Evolutionary conservation across 2,329 filamentous ascomycete species (phyloP).

Genomic region (Trichoderma hamatum): DNA sequence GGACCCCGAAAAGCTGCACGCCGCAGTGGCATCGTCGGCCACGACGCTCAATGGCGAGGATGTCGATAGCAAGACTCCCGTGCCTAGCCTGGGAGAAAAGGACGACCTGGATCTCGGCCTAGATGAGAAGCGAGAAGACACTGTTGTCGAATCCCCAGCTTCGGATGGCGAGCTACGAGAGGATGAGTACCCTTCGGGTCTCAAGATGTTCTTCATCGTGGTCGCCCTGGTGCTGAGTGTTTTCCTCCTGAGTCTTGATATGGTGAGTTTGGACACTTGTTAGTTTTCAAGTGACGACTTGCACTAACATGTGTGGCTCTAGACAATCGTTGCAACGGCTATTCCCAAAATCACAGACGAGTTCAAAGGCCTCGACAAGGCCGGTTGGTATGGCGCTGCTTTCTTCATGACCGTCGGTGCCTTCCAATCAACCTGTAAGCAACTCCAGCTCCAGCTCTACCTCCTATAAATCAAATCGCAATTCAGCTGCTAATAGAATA

Average conservation of each 20-base stretch:
- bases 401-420: conserved; percentile 54
- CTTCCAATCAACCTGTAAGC: conserved; percentile 48
- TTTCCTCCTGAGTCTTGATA: conserved; percentile 55
- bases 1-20: conserved; percentile 1
- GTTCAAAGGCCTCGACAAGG: conserved; percentile 54
- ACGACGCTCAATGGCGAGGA: conserved; percentile 39
- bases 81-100: conserved; percentile 20
- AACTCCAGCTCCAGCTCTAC: too few species aligned
- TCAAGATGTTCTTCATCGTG: conserved; percentile 48
- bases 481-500: conserved; percentile 33
- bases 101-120: conserved; percentile 24
- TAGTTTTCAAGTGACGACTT: too few species aligned
- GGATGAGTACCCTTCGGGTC: conserved; percentile 45
- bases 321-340: conserved; percentile 61
- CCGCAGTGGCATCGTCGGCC: conserved; percentile 34
- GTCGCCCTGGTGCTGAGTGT: conserved; percentile 51
- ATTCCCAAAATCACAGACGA: conserved; percentile 60
- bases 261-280: too few species aligned
- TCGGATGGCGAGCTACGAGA: conserved; percentile 33
- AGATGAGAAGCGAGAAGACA: conserved; percentile 6
- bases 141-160: neutral
- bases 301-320: neutral
- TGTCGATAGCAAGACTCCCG: conserved; percentile 32
- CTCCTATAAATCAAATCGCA: conserved; percentile 11
- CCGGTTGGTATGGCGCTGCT: conserved; percentile 63